phyloP scores from a whole-genome alignment of 345 rosid genomes.

The Cardamine occulta region DNA sequence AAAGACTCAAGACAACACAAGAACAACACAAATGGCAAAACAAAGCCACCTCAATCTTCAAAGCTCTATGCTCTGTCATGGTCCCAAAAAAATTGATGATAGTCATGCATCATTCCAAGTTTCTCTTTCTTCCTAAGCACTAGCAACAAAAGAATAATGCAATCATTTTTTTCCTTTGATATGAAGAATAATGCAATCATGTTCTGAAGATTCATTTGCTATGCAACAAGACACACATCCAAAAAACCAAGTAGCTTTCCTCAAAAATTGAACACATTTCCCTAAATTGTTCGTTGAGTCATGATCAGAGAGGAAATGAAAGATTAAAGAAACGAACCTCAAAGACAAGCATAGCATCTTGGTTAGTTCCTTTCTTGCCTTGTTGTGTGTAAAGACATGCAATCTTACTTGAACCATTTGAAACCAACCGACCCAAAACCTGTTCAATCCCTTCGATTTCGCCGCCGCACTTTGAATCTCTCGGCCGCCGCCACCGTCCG shows the following conservation, averaged over 20 bases:
- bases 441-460: conserved; percentile 52
- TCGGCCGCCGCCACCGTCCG: conserved; percentile 59
- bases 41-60: conserved; percentile 33
- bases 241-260: conserved; percentile 21
- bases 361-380: conserved; percentile 96
- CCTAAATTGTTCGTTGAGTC: background rate
- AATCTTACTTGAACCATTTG: conserved; percentile 61
- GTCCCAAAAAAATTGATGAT: conserved; percentile 16
- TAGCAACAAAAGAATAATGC: conserved; percentile 26
- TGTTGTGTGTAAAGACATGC: conserved; percentile 92
- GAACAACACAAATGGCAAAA: conserved; percentile 37
- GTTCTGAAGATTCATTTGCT: conserved; percentile 29
- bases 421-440: conserved; percentile 60
- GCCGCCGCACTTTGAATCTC: conserved; percentile 43
- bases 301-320: background rate
- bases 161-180: conserved; percentile 6
- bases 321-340: conserved; percentile 59
- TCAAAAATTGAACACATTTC: conserved; percentile 4
- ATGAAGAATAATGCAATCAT: conserved; percentile 26
- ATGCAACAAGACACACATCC: conserved; percentile 16
- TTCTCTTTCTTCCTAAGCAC: conserved; percentile 37
- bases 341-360: conserved; percentile 96
- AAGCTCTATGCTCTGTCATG: conserved; percentile 28
- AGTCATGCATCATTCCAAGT: conserved; percentile 37
- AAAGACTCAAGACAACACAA: conserved; percentile 43